Evolutionary conservation across 257 asterid species (phyloP).

Genomic region (Solanum chilense): DNA sequence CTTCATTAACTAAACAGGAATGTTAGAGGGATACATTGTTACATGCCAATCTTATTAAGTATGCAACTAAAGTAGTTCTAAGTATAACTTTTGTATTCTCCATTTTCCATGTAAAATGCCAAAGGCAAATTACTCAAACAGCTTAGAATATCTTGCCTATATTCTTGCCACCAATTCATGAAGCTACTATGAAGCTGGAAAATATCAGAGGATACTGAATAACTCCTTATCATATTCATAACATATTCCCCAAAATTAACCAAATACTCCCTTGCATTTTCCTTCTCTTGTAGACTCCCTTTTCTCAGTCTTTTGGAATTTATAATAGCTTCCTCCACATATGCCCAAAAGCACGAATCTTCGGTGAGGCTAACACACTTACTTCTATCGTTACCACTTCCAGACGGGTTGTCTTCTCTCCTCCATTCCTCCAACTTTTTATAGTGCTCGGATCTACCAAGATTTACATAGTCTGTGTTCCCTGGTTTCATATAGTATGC

Average conservation of each 20-base stretch:
- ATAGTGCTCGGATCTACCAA: conserved; percentile 14
- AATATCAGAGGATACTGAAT: conserved; percentile 10
- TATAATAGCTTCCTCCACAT: conserved; percentile 24
- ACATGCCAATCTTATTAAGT: background rate
- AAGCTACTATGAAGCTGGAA: conserved; percentile 7
- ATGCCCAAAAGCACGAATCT: conserved; percentile 30
- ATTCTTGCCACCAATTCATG: conserved; percentile 17
- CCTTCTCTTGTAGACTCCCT: conserved; percentile 1
- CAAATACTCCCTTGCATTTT: background rate
- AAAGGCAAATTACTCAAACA: background rate
- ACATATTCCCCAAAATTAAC: conserved; percentile 1
- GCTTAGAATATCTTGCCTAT: background rate
- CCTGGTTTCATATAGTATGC: conserved; percentile 15
- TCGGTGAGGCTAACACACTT: conserved; percentile 10
- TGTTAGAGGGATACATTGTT: background rate
- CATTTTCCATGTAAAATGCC: background rate
- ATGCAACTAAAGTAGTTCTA: background rate
- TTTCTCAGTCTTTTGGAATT: conserved; percentile 6
- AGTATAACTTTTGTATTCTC: background rate
- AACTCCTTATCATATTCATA: conserved; percentile 5
- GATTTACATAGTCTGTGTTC: conserved; percentile 2
- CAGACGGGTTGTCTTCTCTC: background rate
- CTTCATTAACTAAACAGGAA: background rate
- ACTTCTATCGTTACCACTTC: background rate
- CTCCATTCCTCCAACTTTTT: conserved; percentile 17